Conservation (phyloP, 768 basidiomycete species). For the Neoboletus magnificus region DNA sequence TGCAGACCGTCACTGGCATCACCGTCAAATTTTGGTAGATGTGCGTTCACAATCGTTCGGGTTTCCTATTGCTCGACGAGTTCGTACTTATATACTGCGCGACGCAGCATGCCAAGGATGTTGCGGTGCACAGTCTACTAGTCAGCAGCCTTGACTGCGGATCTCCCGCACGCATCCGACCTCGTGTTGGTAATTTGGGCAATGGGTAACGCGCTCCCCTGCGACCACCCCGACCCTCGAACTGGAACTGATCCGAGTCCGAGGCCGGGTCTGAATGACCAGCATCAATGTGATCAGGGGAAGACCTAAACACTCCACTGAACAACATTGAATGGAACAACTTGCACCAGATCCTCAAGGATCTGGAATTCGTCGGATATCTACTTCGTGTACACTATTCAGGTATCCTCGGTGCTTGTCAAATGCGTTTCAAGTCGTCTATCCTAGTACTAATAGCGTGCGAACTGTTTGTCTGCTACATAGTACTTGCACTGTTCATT, state of each 20-base stretch:
- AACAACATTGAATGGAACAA: too few species aligned
- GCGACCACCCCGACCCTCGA: not conserved
- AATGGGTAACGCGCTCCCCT: not conserved
- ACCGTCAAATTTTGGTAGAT: not conserved
- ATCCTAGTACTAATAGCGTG: too few species aligned
- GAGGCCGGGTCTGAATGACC: not conserved
- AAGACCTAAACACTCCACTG: not conserved
- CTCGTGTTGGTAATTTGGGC: not conserved
- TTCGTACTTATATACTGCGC: not conserved
- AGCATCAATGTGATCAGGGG: not conserved
- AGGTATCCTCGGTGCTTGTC: too few species aligned
- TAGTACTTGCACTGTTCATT: too few species aligned
- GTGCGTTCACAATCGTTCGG: not conserved
- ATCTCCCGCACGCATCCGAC: not conserved
- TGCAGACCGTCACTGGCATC: constrained; percentile 3
- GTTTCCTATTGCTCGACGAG: not conserved
- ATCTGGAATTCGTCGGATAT: too few species aligned
- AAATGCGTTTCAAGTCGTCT: too few species aligned
- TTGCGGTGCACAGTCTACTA: not conserved
- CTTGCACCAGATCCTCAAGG: not conserved
- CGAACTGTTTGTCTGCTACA: too few species aligned
- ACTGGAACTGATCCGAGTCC: not conserved
- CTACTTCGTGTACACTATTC: too few species aligned
- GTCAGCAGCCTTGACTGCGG: not conserved
- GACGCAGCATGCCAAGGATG: not conserved